A percentile compares a stretch with the other conserved stretches of the same genome.
Evolutionary conservation across 2,329 filamentous ascomycete species (phyloP).

Genomic region (Kalaharituber pfeilii): DNA sequence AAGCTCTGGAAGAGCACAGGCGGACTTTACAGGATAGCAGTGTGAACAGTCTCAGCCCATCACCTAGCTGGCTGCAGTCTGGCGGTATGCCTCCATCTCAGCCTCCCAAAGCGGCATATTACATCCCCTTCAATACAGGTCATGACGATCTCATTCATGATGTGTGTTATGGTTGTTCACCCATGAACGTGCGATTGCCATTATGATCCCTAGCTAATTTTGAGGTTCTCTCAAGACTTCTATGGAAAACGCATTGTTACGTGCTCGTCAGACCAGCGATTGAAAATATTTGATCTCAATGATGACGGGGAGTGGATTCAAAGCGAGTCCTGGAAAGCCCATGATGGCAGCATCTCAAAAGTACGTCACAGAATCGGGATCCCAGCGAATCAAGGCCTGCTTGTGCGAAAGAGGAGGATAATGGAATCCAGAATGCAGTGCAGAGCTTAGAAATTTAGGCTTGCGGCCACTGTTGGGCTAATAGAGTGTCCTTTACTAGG

Average conservation of each 20-base stretch:
- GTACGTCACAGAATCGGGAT: constrained; percentile 9
- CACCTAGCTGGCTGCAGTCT: not conserved
- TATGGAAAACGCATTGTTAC: constrained; percentile 24
- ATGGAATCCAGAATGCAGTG: not conserved
- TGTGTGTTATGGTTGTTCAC: constrained; percentile 21
- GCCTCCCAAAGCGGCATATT: not conserved
- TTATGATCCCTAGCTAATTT: not conserved
- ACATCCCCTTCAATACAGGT: constrained; percentile 20
- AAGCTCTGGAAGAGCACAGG: no score
- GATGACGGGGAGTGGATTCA: constrained; percentile 23
- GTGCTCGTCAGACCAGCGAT: constrained; percentile 23
- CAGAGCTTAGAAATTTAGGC: no score
- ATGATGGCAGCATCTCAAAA: constrained; percentile 23
- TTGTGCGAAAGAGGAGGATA: not conserved
- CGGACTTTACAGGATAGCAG: no score
- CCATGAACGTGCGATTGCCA: no score
- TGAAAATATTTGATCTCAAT: constrained; percentile 23
- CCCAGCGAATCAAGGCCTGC: not conserved
- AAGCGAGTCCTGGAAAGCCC: constrained; percentile 22
- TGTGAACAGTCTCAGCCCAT: no score
- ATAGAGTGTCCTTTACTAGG: no score
- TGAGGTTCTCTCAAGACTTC: constrained; percentile 21
- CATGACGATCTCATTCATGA: constrained; percentile 23
- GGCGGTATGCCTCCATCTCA: not conserved
- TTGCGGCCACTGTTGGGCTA: no score